Evolutionary conservation across 208 protist species (phyloP).

Genomic region (Naegleria gruberi): DNA sequence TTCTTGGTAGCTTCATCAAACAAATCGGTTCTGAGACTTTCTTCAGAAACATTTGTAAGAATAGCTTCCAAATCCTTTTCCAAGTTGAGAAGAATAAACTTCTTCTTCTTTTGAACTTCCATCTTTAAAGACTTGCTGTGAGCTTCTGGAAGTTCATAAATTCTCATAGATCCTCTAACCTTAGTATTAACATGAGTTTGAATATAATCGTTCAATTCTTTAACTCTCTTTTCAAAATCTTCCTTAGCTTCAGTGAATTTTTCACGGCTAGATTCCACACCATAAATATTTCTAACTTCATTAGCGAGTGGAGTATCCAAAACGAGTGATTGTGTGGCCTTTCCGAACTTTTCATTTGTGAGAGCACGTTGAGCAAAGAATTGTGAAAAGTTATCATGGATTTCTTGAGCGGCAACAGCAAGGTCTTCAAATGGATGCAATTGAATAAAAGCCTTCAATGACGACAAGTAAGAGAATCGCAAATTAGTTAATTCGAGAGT

Average conservation of each 20-base stretch:
- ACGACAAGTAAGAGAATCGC: neutral
- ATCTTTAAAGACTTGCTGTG: neutral
- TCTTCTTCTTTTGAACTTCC: neutral
- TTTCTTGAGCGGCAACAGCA: neutral
- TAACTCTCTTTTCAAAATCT: neutral
- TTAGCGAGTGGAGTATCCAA: neutral
- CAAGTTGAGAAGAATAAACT: neutral
- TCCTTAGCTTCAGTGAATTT: neutral
- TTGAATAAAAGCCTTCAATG: neutral
- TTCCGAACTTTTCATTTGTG: neutral
- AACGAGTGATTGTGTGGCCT: neutral
- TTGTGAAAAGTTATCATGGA: neutral
- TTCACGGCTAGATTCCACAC: neutral
- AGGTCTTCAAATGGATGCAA: neutral
- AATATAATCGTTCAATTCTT: neutral
- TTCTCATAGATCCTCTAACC: neutral
- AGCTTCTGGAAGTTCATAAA: neutral
- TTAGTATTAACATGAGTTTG: neutral
- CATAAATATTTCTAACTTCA: neutral
- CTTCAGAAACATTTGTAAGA: neutral
- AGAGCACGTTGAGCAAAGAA: neutral
- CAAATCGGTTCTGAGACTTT: neutral
- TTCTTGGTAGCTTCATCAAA: neutral
- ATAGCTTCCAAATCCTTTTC: neutral
- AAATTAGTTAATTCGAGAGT: neutral